A percentile compares a stretch with the other conserved stretches of the same genome.
These are phyloP conservation scores for Henckelia pumila DNA, from an alignment of 257 asterid species.

Conservation along the genomic window DNA sequence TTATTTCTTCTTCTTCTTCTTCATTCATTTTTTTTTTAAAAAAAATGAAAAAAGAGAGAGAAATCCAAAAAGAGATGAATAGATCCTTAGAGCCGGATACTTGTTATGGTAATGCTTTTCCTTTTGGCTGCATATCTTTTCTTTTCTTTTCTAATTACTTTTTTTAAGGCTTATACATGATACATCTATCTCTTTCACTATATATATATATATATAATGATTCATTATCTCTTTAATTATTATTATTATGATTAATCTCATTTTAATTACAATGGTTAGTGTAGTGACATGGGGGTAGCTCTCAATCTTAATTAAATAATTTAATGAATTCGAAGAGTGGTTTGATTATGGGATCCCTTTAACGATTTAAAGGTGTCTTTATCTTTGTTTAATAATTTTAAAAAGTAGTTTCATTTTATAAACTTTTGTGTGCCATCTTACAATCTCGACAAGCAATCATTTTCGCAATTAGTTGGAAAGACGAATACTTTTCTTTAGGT, in stretches of 20 bases:
- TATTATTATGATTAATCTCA: neutral
- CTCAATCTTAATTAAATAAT: constrained; percentile 13
- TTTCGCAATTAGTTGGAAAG: constrained; percentile 25
- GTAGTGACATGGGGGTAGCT: constrained; percentile 1
- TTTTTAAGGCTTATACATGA: neutral
- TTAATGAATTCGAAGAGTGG: constrained; percentile 22
- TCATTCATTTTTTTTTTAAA: too few relatives aligned
- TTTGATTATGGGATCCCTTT: constrained; percentile 37
- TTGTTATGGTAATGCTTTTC: constrained; percentile 26
- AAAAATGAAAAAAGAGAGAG: neutral
- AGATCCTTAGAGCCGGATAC: constrained; percentile 26
- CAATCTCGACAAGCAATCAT: constrained; percentile 17
- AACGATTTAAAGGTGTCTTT: constrained; percentile 27
- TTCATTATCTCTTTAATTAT: neutral
- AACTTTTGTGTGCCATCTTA: neutral
- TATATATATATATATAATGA: too few relatives aligned
- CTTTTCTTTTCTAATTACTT: neutral
- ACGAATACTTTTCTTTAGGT: constrained; percentile 22
- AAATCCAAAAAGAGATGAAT: constrained; percentile 17
- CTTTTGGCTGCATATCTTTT: constrained; percentile 29
- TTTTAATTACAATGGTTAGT: constrained; percentile 14
- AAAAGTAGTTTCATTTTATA: constrained; percentile 32
- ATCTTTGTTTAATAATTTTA: constrained; percentile 19
- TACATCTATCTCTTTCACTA: too few relatives aligned
- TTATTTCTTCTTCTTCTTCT: too few relatives aligned